Percentiles rank a stretch among this genome's conserved stretches.
These are phyloP conservation scores for Sechiopsis laciniata DNA, from an alignment of 306 rosid genomes.

Conservation along the genomic window DNA sequence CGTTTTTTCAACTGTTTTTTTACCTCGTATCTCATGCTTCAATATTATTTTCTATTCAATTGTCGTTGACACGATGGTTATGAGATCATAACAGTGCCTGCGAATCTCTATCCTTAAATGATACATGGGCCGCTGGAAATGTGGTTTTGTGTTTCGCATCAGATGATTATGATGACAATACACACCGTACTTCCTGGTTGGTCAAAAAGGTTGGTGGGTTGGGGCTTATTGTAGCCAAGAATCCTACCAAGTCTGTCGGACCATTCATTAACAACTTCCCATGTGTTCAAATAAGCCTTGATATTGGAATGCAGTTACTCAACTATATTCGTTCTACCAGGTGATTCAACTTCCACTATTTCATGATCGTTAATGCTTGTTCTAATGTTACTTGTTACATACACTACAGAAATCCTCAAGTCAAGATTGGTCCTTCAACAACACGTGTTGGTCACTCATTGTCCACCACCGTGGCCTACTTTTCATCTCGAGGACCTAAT, in stretches of 20 bases:
- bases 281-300: constrained; percentile 11
- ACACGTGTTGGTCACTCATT: constrained; percentile 1
- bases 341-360: background rate
- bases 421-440: background rate
- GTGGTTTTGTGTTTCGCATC: constrained; percentile 34
- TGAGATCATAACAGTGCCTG: constrained; percentile 23
- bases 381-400: background rate
- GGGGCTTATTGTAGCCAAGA: constrained; percentile 32
- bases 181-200: constrained; percentile 1
- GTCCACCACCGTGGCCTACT: constrained; percentile 16
- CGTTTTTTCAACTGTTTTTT: background rate
- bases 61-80: background rate
- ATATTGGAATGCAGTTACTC: background rate
- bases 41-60: background rate
- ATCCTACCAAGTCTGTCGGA: constrained; percentile 6
- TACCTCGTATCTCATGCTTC: background rate
- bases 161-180: background rate
- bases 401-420: constrained; percentile 2
- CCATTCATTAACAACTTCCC: background rate
- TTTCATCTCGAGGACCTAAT: constrained; percentile 21
- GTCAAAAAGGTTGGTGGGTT: constrained; percentile 30
- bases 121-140: constrained; percentile 28
- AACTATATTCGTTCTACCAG: background rate
- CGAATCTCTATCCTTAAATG: constrained; percentile 25
- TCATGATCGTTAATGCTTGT: background rate